Base-by-base conservation (phyloP, 345 rosid species). In the Euphorbia lathyris region DNA sequence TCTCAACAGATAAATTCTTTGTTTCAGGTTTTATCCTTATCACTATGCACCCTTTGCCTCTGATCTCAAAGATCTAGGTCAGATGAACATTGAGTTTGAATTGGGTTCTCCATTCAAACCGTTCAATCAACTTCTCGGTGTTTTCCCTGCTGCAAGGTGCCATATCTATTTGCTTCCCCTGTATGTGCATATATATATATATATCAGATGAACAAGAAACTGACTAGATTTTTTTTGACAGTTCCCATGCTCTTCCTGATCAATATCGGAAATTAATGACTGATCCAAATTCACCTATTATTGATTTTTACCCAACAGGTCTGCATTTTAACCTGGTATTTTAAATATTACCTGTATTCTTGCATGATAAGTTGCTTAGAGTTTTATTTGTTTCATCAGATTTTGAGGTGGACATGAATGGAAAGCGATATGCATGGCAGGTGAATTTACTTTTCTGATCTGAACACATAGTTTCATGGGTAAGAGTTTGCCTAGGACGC, bases 41-140 rank as follows among this genome's bases (percentile, higher is more conserved):
- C 97, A 95, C 72, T 92, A 92, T 81, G 99, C 99, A 12, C 99
- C 99, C 68, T 95, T 95, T 83, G 99, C 99, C 65, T 92, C 98
- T 73, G 99, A 95, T 86, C 85, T 95, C 60, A 95, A 81, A 82
- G 81, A 74, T 73, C 97, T 95, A 62, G 91, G 73, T 67, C 73
- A 84, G 79, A 76, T 95, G 82, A 64, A 92, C 60, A 88, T 90
- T 40, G 79, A 61, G 32, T 93, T 86, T 81, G 90, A 93, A 71
- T 59, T 88, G 45, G 98, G 98, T 26, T 51, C 86, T 48, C 97
- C 97, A 32, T 92, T 95, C 78, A 92, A 86, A 74, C 99, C 98
- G 59, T 95, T 92, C 74, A 87, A 90, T 76, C 99, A 95, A 81
- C 89, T 95, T 47, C 79, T 95, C 68, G 97, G 97, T 38, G 98